Evolutionary conservation across 169 alveolate genomes (phyloP), one percentile per base, ranked within the genome.

Genomic region (Eimeria acervulina): DNA sequence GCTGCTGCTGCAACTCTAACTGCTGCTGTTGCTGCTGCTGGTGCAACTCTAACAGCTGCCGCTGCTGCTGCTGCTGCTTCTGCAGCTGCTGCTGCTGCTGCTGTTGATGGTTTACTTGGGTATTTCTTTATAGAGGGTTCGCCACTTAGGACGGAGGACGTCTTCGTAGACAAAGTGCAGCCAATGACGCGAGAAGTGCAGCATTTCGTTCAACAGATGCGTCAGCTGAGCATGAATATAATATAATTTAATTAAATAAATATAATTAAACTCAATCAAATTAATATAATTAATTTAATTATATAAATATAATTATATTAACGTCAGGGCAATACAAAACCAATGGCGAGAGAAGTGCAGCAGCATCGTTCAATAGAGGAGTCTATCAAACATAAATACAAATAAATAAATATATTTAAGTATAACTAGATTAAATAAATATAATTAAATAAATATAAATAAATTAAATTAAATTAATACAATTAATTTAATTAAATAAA

Each of bases 121-220:
- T 8, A 78, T 44, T 12, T 59, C 17, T 44, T 78, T 33, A 36
- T 78, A 78, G 89, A 78, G 47, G 61, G 21, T 23, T 12, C n/a
- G n/a, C 89, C 89, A 78, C 36, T 44, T 78, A 23, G 89, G 89
- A 26, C 40, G 21, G 89, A 78, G 55, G 63, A 78, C 63, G 26
- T 78, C 89, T 33, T 78, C 40, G 66, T 78, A 63, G 68, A 63
- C 89, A 33, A 78, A 78, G 40, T 40, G 66, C 5, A 78, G 89
- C 89, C 89, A 78, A n/a, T 78, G 89, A 8, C 89, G 36, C 5
- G 63, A 78, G 63, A 78, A 78, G 33, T 78, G 89, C 31, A 78
- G 63, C 89, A 78, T 78, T 21, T 78, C 89, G 44, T 42, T 78
- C 66, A 78, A 33, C 59, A 78, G 33, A 44, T 78, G 89, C 23